A percentile compares a stretch with the other conserved stretches of the same genome.
These are phyloP conservation scores for Suillus subaureus DNA, from an alignment of 768 basidiomycete genomes.

Conservation along the genomic window DNA sequence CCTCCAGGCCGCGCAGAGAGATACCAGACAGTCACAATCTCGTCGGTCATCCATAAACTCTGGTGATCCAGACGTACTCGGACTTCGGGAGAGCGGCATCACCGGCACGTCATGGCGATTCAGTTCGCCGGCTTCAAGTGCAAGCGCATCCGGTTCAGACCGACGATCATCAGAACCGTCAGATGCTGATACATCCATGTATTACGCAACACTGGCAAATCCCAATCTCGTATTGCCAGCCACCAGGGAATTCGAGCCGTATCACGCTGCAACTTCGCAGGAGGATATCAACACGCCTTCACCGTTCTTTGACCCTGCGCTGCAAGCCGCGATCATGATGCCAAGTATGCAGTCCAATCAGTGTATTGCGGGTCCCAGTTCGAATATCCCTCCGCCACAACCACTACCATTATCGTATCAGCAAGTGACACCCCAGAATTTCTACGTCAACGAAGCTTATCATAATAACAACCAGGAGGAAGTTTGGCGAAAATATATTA, in stretches of 20 bases:
- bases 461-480: slow-evolving; percentile 36
- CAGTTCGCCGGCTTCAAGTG: slow-evolving; percentile 29
- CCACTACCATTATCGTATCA: slow-evolving; percentile 4
- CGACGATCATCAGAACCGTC: slow-evolving; percentile 1
- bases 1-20: slow-evolving; percentile 31
- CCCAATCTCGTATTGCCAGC: slow-evolving; percentile 11
- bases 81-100: slow-evolving; percentile 40
- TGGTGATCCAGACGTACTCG: slow-evolving; percentile 36
- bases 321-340: slow-evolving; percentile 1
- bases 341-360: neutral
- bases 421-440: slow-evolving; percentile 1
- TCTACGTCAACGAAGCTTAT: neutral
- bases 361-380: slow-evolving; percentile 3
- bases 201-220: slow-evolving; percentile 6
- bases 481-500: slow-evolving; percentile 41
- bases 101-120: slow-evolving; percentile 26
- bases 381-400: slow-evolving; percentile 5
- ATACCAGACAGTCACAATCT: neutral
- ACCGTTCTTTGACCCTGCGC: slow-evolving; percentile 7
- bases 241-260: slow-evolving; percentile 7
- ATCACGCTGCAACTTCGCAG: neutral
- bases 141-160: slow-evolving; percentile 10
- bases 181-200: slow-evolving; percentile 8
- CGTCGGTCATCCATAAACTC: slow-evolving; percentile 3
- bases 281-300: slow-evolving; percentile 6